Evolutionary conservation across 805 yeast species (phyloP), one percentile per base, ranked within the genome.

Genomic region (Nematodospora valgi): DNA sequence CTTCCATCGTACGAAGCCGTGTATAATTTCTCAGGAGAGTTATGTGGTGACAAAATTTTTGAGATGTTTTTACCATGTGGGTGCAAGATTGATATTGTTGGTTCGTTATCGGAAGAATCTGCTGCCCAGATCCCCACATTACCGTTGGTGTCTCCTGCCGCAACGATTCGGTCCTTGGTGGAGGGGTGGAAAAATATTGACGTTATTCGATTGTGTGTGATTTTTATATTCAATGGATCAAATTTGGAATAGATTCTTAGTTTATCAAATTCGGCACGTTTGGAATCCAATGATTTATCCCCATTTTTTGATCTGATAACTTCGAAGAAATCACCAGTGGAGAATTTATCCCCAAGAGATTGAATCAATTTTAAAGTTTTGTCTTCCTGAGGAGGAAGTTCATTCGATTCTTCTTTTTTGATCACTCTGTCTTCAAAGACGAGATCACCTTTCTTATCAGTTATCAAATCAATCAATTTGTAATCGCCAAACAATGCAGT

Each of bases 81-180:
- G 44, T 78, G 79, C 45, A 88, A 72, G 14, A 76, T 73, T 0
- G 84, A 62, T 2, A 86, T 74, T 25, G 78, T 74, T 0, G 79
- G 78, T 6, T 58, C 63, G 19, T 24, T n/a, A 2, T 54, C 58
- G 0, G 53, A 36, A 5, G 68, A 58, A 41, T 72, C 78, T 6
- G 85, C 82, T 28, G 89, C 80, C 97, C 97, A 91, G 11, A 93
- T 69, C 0, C 97, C 97, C 27, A 88, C 59, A 43, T 78, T 74
- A 5, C 98, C 98, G n/a, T 64, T 61, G 9, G 86, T 86, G 58
- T 93, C 98, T 30, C 97, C 98, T 1, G 88, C 96, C 21, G 86
- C 54, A 2, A 88, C 68, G 4, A 91, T 49, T 44, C 82, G 70
- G 41, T 78, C 78, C 1, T 69, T 72, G 0, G 52, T 54, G 0